Conservation (phyloP, 2,329 filamentous ascomycete genomes). For the Ophiostoma perfectum region DNA sequence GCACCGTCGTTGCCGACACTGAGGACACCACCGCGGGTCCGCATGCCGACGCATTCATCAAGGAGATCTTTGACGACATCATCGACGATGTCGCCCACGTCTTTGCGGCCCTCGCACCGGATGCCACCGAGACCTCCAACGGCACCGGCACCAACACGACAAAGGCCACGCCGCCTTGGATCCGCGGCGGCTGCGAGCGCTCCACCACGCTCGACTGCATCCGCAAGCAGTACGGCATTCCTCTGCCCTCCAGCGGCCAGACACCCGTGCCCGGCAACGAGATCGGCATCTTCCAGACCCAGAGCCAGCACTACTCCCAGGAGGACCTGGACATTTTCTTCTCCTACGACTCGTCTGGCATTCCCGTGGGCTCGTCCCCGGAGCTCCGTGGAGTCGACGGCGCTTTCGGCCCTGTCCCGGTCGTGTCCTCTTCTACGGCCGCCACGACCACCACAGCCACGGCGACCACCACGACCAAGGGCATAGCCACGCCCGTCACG, state of each 20-base stretch:
- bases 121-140: conserved; percentile 16
- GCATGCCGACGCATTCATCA: conserved; percentile 25
- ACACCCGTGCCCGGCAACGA: conserved; percentile 25
- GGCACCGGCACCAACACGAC: conserved; percentile 13
- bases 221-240: conserved; percentile 28
- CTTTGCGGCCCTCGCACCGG: conserved; percentile 41
- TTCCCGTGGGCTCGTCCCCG: conserved; percentile 30
- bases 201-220: conserved; percentile 26
- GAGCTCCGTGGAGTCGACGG: conserved; percentile 29
- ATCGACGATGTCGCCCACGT: conserved; percentile 46
- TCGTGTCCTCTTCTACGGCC: conserved; percentile 40
- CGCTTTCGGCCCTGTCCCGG: conserved; percentile 41
- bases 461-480: conserved; percentile 23
- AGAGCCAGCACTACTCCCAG: conserved; percentile 30
- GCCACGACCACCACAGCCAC: conserved; percentile 36
- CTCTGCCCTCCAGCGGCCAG: conserved; percentile 24
- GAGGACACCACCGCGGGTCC: neutral
- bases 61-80: conserved; percentile 46
- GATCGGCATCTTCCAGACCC: conserved; percentile 30
- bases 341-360: conserved; percentile 38
- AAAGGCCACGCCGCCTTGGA: conserved; percentile 3
- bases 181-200: conserved; percentile 14
- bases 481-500: conserved; percentile 32
- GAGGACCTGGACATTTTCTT: conserved; percentile 29
- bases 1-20: conserved; percentile 33